Evolutionary conservation across 1,284 basidiomycete genomes (phyloP), one percentile per base, ranked within the genome.

Genomic region (Somion occarium): DNA sequence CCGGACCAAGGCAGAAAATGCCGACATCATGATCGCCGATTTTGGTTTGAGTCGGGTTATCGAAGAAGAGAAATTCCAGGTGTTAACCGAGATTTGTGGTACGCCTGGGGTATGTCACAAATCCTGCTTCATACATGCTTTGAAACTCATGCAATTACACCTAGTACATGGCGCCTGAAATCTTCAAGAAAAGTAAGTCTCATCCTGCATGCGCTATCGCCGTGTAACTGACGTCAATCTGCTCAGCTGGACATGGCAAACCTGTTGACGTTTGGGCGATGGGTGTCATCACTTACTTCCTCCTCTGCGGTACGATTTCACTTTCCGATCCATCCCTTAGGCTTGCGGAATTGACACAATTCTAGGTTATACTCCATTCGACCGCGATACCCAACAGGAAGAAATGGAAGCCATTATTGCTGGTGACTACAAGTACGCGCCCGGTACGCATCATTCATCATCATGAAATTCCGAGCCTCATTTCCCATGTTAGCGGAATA

Each of bases 201-300:
- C 19, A 57, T 12, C 44, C 11, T 18, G 27, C 50, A 25, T 46
- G 1, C 22, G 11, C 7, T 5, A 26, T 37, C 37, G 44, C 30
- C 7, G 38, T 2, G 41, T 46, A 13, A 43, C 39, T 7, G 44
- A 27, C 38, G 15, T 19, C 37, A 23, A 12, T 12, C 18, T 44
- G 25, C 15, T 22, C 64, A 91, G 88, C 84, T 48, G 96, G 96
- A 0, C 95, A 99, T 63, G 86, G 91, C 39, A 97, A 93, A 71
- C 94, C 96, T 0, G 96, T 98, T 23, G 96, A 98, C 65, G 78
- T 98, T 56, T 98, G 93, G 93, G 93, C 94, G 0, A 94, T 97
- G 80, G 94, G 94, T 51, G 94, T 98, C 50, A 93, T 97, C 68
- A 90, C 93, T 3, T 95, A 94, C 72, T 97, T 97, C 83, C 74